These are phyloP conservation scores for Helotiales sp. DNA, from an alignment of 2,329 filamentous ascomycete species.

Conservation along the genomic window DNA sequence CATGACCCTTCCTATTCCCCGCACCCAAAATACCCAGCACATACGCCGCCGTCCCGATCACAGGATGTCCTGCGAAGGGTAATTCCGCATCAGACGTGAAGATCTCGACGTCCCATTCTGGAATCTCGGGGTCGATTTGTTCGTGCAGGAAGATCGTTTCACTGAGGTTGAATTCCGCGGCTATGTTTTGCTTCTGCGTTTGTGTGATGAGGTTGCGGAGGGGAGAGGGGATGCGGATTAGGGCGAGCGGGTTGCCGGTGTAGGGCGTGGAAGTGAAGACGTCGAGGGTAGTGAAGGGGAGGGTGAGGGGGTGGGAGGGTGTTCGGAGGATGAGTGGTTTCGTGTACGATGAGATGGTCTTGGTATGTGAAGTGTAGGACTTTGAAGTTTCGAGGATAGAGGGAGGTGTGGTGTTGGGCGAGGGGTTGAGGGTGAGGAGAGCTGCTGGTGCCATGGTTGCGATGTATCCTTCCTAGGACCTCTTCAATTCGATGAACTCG, in stretches of 20 bases:
- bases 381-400: neutral
- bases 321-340: neutral
- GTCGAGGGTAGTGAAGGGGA: slow-evolving; percentile 57
- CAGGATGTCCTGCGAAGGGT: slow-evolving; percentile 66
- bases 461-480: neutral
- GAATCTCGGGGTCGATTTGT: slow-evolving; percentile 39
- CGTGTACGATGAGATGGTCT: neutral
- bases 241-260: slow-evolving; percentile 64
- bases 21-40: slow-evolving; percentile 43
- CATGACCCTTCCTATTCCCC: neutral
- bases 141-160: slow-evolving; percentile 67
- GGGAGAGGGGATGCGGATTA: slow-evolving; percentile 57
- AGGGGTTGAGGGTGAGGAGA: neutral
- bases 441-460: neutral
- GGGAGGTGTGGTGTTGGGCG: neutral
- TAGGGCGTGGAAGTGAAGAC: slow-evolving; percentile 60
- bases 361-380: slow-evolving; percentile 2
- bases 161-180: slow-evolving; percentile 67
- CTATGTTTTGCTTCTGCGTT: slow-evolving; percentile 61
- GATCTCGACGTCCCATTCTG: slow-evolving; percentile 58
- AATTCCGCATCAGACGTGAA: slow-evolving; percentile 60
- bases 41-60: slow-evolving; percentile 60
- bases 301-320: slow-evolving; percentile 23
- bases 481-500: neutral
- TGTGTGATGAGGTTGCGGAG: slow-evolving; percentile 51